These are phyloP conservation scores for peach (Prunus persica) DNA, from an alignment of 306 rosid genomes.

Conservation along the genomic window DNA sequence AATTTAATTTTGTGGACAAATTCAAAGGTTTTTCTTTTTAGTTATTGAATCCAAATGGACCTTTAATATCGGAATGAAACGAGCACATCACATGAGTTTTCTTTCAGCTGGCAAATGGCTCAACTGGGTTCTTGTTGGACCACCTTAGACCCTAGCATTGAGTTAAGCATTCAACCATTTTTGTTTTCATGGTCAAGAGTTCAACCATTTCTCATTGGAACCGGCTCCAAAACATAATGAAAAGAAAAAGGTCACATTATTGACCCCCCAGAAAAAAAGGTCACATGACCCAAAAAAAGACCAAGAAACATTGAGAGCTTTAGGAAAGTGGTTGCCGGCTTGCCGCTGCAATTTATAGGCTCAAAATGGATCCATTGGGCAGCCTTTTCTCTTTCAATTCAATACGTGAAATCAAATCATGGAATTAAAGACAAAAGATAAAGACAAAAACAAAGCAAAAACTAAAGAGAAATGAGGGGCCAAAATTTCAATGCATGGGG, in stretches of 20 bases:
- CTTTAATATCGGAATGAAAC: too few relatives aligned
- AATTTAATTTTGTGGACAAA: too few relatives aligned
- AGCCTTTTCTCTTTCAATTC: neutral
- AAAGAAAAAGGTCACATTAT: neutral
- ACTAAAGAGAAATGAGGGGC: neutral
- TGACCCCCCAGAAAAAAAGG: too few relatives aligned
- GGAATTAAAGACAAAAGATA: neutral
- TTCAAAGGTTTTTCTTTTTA: too few relatives aligned
- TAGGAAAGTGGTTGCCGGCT: neutral
- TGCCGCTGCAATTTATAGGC: neutral
- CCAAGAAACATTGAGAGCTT: neutral
- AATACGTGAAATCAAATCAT: neutral
- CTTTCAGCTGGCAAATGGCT: too few relatives aligned
- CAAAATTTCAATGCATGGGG: neutral
- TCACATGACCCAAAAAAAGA: neutral
- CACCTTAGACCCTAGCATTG: too few relatives aligned
- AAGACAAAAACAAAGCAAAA: neutral
- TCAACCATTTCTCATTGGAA: neutral
- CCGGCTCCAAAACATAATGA: neutral
- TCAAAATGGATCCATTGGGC: neutral
- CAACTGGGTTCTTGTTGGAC: too few relatives aligned
- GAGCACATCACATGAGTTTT: too few relatives aligned
- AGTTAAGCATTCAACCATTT: too few relatives aligned
- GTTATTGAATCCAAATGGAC: too few relatives aligned
- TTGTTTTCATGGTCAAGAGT: too few relatives aligned